Conservation (phyloP, 2,329 filamentous ascomycete species). For the Chaetothyriales sp. region DNA sequence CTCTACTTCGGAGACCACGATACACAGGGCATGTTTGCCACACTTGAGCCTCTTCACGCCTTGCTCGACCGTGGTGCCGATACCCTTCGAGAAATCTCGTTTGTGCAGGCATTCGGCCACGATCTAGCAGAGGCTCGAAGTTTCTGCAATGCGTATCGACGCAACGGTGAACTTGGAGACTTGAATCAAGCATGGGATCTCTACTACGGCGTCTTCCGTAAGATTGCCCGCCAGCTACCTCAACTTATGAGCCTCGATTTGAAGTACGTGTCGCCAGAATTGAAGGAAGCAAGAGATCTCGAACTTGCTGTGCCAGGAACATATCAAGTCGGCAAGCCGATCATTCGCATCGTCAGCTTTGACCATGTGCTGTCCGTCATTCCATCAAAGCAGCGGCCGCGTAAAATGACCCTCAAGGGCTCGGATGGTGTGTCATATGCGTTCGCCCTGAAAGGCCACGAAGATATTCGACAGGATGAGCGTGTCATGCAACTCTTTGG, state of each 20-base stretch:
- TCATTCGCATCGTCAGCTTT: conserved; percentile 78
- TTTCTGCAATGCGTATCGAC: conserved; percentile 85
- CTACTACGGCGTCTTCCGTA: conserved; percentile 95
- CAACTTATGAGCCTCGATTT: conserved; percentile 87
- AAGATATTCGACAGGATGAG: conserved; percentile 97
- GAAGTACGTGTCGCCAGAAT: conserved; percentile 89
- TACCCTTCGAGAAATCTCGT: conserved; percentile 89
- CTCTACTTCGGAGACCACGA: conserved; percentile 97
- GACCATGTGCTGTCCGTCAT: conserved; percentile 84
- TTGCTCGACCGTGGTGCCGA: conserved; percentile 82
- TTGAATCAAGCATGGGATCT: conserved; percentile 98
- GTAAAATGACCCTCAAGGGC: conserved; percentile 74
- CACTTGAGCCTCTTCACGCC: conserved; percentile 77
- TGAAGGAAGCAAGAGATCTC: conserved; percentile 70
- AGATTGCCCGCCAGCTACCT: conserved; percentile 82
- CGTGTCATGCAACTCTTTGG: conserved; percentile 99
- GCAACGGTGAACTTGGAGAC: conserved; percentile 79
- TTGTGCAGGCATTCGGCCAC: conserved; percentile 90
- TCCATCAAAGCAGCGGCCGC: conserved; percentile 87
- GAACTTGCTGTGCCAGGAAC: conserved; percentile 93
- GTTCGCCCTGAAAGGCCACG: conserved; percentile 93
- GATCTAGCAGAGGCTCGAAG: conserved; percentile 90
- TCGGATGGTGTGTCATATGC: conserved; percentile 79
- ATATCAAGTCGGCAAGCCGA: conserved; percentile 63
- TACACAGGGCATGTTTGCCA: conserved; percentile 92